Evolutionary conservation across 192 early-diverging fungal species (phyloP).

Genomic region (Phlyctochytrium bullatum): DNA sequence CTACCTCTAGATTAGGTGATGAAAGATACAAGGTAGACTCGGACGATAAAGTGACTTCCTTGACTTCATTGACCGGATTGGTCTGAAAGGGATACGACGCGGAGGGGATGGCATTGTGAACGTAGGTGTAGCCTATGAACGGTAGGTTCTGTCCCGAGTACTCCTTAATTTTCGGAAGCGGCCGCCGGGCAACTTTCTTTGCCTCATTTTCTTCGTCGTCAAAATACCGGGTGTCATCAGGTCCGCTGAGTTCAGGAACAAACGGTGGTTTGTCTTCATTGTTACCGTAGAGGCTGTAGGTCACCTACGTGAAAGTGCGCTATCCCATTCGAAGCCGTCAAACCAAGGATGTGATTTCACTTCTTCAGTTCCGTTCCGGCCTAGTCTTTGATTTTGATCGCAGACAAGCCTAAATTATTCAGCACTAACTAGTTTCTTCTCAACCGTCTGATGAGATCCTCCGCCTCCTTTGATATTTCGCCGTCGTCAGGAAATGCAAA

Average conservation of each 20-base stretch:
- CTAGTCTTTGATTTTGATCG: slow-evolving; percentile 69
- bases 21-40: neutral
- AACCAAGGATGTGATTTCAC: slow-evolving; percentile 53
- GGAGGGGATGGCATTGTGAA: slow-evolving; percentile 35
- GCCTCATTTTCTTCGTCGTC: slow-evolving; percentile 71
- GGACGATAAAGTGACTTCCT: neutral
- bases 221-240: slow-evolving; percentile 90
- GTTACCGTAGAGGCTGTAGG: slow-evolving; percentile 3
- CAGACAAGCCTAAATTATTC: slow-evolving; percentile 60
- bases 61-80: neutral
- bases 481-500: slow-evolving; percentile 66
- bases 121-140: slow-evolving; percentile 84
- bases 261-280: slow-evolving; percentile 68
- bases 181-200: slow-evolving; percentile 38
- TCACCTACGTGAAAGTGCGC: slow-evolving; percentile 28
- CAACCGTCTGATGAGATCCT: slow-evolving; percentile 66
- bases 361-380: slow-evolving; percentile 38
- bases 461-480: slow-evolving; percentile 57
- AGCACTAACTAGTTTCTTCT: neutral
- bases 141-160: slow-evolving; percentile 77
- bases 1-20: neutral
- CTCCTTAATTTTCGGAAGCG: slow-evolving; percentile 42
- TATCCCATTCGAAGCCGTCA: slow-evolving; percentile 44
- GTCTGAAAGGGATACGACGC: slow-evolving; percentile 25
- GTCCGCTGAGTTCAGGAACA: slow-evolving; percentile 78